These are phyloP conservation scores for Garcia nutans DNA, from an alignment of 345 rosid species.

Conservation along the genomic window DNA sequence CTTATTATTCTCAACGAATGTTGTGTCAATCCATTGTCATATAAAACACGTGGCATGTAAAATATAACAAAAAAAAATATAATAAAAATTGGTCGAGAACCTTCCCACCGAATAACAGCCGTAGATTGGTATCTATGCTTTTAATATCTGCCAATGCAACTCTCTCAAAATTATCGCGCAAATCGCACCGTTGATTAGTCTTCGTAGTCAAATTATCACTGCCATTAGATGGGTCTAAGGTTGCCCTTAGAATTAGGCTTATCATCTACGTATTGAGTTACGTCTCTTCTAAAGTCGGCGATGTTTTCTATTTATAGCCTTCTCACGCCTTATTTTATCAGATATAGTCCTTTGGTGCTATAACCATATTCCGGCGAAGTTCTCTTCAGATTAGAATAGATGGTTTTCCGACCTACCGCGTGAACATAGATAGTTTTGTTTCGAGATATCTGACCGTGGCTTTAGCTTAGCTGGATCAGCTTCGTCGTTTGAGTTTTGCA, in stretches of 20 bases:
- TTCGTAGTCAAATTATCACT: not conserved
- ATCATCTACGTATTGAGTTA: not conserved
- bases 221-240: constrained; percentile 24
- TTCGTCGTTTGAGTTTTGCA: not conserved
- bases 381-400: not conserved
- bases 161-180: not conserved
- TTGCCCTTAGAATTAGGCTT: not conserved
- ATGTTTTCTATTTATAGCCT: not conserved
- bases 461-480: not conserved
- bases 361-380: too few relatives aligned
- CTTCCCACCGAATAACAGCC: constrained; percentile 6
- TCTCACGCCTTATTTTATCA: too few relatives aligned
- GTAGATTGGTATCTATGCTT: not conserved
- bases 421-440: not conserved
- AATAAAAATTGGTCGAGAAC: constrained; percentile 11
- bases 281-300: not conserved
- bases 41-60: constrained; percentile 5
- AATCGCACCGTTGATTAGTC: constrained; percentile 27
- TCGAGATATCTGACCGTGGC: too few relatives aligned
- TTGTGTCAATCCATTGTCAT: not conserved
- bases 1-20: too few relatives aligned
- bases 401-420: not conserved
- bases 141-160: not conserved
- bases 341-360: too few relatives aligned
- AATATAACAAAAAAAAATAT: too few relatives aligned